Base-by-base conservation (phyloP, 1,284 basidiomycete species). In the Apiotrichum sp. region DNA sequence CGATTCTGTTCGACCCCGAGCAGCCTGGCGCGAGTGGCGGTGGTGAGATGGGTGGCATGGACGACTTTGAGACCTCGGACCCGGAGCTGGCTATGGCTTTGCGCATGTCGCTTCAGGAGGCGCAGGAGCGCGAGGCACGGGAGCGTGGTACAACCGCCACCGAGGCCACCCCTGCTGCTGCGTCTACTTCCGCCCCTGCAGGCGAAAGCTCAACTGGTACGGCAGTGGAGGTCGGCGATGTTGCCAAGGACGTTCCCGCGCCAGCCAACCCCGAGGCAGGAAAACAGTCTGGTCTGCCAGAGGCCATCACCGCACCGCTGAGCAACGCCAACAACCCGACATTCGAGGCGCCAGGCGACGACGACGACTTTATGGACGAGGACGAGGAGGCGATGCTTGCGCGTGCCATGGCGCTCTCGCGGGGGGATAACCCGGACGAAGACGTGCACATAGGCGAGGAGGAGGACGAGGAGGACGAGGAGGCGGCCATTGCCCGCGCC, bases 81-180 rank as follows among this genome's bases (percentile, higher is more conserved):
- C 96, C 96, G 0, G 95, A 98, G 72, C 80, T 98, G 53, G 96
- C 96, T 2, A 93, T 98, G 93, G 95, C 93, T 9, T 81, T 98
- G 44, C 88, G 95, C 41, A 91, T 98, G 86, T 98, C 93, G 0
- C 85, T 98, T 81, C 90, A 97, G 77, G 95, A 98, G 77, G 95
- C 93, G 59, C 86, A 89, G 71, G 92, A 92, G 36, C 61, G 55
- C 62, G 54, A 58, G 38, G 54, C 50, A 11, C 59, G 59, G 45
- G 56, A 58, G 42, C 56, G 56, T 31, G 57, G 29, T n/a, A 22
- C 22, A 22, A 22, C 22, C 22, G 22, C 22, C 22, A 22, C 22
- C 22, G 22, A 22, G 22, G 22, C 22, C 22, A 22, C 22, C 22
- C 9, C 45, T 48, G 47, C n/a, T n/a, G 34, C 49, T 32, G 22